Evolutionary conservation across 441 rosid species (phyloP), one percentile per base, ranked within the genome.

Genomic region (Euphorbia schlechtendalii): DNA sequence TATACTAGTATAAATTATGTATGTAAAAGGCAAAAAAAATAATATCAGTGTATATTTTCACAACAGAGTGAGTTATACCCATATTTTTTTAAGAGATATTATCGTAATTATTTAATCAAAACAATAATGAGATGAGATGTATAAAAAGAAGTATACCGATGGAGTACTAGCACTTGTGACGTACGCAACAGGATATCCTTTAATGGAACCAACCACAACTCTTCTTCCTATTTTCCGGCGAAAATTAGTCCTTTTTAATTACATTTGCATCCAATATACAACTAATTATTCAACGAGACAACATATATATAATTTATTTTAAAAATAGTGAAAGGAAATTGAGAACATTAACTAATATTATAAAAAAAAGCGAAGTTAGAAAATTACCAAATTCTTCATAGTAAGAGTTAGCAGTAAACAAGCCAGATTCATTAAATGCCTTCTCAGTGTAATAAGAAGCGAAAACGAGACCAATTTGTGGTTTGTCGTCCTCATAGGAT

Each of bases 161-260:
- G 58, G 58, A 9, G 32, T 54, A 25, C 58, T 12, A 24, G 58
- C 58, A 3, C 17, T 34, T 58, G 25, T 58, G n/a, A 58, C 61
- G 20, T n/a, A 58, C 46, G 34, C 61, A 58, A 34, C 61, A 32
- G 15, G 22, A 18, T 45, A 8, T 34, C 45, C 61, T n/a, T 58
- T 32, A 58, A 58, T 58, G 3, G 46, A 15, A 8, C 61, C 61
- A 4, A 2, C 8, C 61, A 58, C 61, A 36, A 58, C 32, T 34
- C 61, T 32, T 58, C 61, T 58, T 58, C 61, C 61, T 58, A n/a
- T 25, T 30, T 27, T 48, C 52, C 52, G 32, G 32, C 61, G 10
- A n/a, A 34, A 58, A 58, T 3, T 32, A 32, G 9, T 40, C 45
- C 11, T 40, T 40, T 5, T 40, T 34, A 8, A 22, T 54, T 24